Conservation (phyloP, 441 rosid species). For the Iberis amara region DNA sequence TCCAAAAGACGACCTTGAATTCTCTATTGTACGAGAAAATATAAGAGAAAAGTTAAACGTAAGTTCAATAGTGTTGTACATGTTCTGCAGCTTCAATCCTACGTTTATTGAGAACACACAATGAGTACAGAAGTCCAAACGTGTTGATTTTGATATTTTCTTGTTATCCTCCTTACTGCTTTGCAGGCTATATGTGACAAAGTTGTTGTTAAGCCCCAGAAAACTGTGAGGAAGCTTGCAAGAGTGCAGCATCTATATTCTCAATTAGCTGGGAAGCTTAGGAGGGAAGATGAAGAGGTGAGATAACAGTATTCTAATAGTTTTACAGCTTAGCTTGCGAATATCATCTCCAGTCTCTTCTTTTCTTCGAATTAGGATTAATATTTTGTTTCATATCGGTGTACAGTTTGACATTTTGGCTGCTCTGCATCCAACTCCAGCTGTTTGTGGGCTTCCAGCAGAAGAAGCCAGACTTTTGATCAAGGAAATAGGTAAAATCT, state of each 20-base stretch:
- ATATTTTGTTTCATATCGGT: background rate
- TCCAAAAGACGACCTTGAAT: slow-evolving; percentile 81
- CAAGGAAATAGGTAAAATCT: slow-evolving; percentile 21
- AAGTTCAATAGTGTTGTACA: slow-evolving; percentile 29
- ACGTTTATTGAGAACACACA: too few species aligned
- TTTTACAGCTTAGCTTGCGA: background rate
- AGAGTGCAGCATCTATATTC: slow-evolving; percentile 83
- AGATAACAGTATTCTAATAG: background rate
- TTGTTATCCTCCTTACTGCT: background rate
- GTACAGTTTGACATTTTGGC: slow-evolving; percentile 63
- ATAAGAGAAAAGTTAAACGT: slow-evolving; percentile 68
- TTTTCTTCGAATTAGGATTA: too few species aligned
- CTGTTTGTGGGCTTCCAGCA: slow-evolving; percentile 84
- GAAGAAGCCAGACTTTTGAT: slow-evolving; percentile 77
- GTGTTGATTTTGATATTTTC: too few species aligned
- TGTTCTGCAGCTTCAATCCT: background rate
- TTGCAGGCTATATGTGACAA: slow-evolving; percentile 59
- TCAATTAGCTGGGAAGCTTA: slow-evolving; percentile 57
- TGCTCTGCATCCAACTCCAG: slow-evolving; percentile 84
- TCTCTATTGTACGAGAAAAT: slow-evolving; percentile 80
- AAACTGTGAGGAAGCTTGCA: slow-evolving; percentile 65
- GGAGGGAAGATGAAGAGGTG: slow-evolving; percentile 84
- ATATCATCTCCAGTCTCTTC: too few species aligned
- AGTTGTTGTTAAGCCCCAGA: slow-evolving; percentile 58
- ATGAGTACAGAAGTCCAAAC: too few species aligned